phyloP scores from a whole-genome alignment of 495 filamentous ascomycete species.

The Wilcoxina mikolae region DNA sequence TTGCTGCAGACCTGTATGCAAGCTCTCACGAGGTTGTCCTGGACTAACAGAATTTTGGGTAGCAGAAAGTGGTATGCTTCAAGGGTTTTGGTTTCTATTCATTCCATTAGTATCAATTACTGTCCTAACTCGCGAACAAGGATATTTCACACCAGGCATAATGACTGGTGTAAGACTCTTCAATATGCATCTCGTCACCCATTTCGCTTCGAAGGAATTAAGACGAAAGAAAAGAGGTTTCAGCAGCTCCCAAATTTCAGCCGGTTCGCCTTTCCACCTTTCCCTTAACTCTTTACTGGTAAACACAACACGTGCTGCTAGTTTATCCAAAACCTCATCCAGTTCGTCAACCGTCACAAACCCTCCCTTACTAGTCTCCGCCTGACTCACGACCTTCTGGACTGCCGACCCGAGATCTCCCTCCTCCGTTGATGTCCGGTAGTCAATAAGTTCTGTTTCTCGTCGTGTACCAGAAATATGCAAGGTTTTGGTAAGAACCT shows the following conservation, averaged over 20 bases:
- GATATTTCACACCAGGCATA: constrained; percentile 30
- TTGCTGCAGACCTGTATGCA: constrained; percentile 34
- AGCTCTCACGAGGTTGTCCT: constrained; percentile 17
- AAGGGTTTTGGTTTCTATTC: constrained; percentile 24
- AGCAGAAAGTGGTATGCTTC: constrained; percentile 34
- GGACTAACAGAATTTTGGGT: constrained; percentile 20
- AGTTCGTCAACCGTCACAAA: constrained; percentile 59
- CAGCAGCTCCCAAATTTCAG: constrained; percentile 36
- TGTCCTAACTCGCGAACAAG: background rate
- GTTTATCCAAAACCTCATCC: constrained; percentile 44
- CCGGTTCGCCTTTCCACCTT: constrained; percentile 25
- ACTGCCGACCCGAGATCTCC: constrained; percentile 58
- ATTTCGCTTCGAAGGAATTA: constrained; percentile 63
- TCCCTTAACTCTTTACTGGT: constrained; percentile 50
- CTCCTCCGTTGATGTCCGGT: constrained; percentile 36
- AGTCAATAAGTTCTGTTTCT: constrained; percentile 46
- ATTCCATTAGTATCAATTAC: background rate
- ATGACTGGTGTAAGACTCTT: constrained; percentile 56
- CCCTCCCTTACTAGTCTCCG: constrained; percentile 39
- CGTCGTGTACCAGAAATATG: constrained; percentile 41
- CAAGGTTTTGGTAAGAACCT: constrained; percentile 49
- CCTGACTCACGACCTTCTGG: constrained; percentile 47
- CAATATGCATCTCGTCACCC: constrained; percentile 70
- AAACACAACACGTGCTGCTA: constrained; percentile 53
- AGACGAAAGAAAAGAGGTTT: constrained; percentile 44